Percentiles rank a stretch among this genome's conserved stretches.
These are phyloP conservation scores for Golubevia sp. DNA, from an alignment of 1,284 basidiomycete genomes.

Conservation along the genomic window DNA sequence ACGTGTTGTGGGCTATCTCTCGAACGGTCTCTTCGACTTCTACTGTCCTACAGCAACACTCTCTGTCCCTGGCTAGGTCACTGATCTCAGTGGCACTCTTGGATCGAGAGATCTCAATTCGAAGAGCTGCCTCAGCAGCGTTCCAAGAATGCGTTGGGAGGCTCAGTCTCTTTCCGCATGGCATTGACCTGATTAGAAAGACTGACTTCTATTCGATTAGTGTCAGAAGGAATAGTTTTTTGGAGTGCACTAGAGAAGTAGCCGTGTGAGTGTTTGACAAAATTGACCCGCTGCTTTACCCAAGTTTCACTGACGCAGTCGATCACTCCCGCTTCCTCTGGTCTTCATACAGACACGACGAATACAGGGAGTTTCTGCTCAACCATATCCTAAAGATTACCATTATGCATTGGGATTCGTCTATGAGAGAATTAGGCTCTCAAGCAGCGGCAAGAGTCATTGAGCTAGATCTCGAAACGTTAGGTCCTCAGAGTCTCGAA, in stretches of 20 bases:
- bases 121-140: conserved; percentile 95
- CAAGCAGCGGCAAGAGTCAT: conserved; percentile 75
- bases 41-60: conserved; percentile 7
- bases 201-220: conserved; percentile 95
- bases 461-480: conserved; percentile 67
- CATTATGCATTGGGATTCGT: conserved; percentile 84
- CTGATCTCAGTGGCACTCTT: conserved; percentile 80
- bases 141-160: conserved; percentile 97
- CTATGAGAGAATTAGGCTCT: conserved; percentile 80
- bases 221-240: conserved; percentile 79
- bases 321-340: conserved; percentile 9
- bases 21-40: conserved; percentile 61
- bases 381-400: conserved; percentile 77
- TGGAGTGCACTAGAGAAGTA: conserved; percentile 80
- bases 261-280: conserved; percentile 70
- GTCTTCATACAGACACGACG: conserved; percentile 60
- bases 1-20: conserved; percentile 92
- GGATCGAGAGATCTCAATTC: conserved; percentile 91
- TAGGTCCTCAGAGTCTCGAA: conserved; percentile 67
- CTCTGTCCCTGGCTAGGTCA: conserved; percentile 66
- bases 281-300: conserved; percentile 3
- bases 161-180: conserved; percentile 85
- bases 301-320: conserved; percentile 6
- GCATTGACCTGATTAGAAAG: conserved; percentile 86
- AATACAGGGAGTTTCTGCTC: conserved; percentile 75